These are phyloP conservation scores for Leccinum rimulosum DNA, from an alignment of 768 basidiomycete species.

Conservation along the genomic window DNA sequence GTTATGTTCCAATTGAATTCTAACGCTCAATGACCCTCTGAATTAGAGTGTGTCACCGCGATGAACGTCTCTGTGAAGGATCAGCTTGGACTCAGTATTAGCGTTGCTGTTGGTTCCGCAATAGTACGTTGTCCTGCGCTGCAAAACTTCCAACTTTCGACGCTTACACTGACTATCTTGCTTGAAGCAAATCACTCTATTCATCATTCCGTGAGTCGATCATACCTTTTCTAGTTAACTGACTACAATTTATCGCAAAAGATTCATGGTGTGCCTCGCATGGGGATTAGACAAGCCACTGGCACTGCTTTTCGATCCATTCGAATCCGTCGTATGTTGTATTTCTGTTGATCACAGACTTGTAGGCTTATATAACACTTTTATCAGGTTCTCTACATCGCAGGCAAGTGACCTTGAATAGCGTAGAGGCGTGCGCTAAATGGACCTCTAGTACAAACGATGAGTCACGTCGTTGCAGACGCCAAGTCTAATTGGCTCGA, in stretches of 20 bases:
- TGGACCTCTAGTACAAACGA: conserved; percentile 61
- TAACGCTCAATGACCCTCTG: neutral
- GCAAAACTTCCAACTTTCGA: neutral
- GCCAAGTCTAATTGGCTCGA: conserved; percentile 86
- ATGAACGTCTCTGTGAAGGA: conserved; percentile 86
- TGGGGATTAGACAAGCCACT: conserved; percentile 83
- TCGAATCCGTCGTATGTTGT: conserved; percentile 66
- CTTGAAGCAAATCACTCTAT: conserved; percentile 73
- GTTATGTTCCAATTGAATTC: conserved; percentile 2
- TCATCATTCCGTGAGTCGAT: conserved; percentile 72
- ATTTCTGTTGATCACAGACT: neutral
- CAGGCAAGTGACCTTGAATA: conserved; percentile 37
- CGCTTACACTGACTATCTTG: neutral
- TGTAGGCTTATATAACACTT: conserved; percentile 9
- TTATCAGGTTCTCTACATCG: conserved; percentile 35
- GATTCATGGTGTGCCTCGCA: conserved; percentile 69
- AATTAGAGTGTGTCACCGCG: conserved; percentile 80
- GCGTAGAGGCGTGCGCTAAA: conserved; percentile 21
- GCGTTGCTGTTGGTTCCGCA: conserved; percentile 79
- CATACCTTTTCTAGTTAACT: neutral
- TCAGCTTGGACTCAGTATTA: conserved; percentile 79
- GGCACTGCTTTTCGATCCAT: conserved; percentile 84
- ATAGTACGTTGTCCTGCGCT: conserved; percentile 46
- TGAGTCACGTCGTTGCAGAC: conserved; percentile 79
- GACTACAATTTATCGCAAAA: conserved; percentile 25